Evolutionary conservation across 805 yeast genomes (phyloP).

Genomic region (Pichia cabralensis): DNA sequence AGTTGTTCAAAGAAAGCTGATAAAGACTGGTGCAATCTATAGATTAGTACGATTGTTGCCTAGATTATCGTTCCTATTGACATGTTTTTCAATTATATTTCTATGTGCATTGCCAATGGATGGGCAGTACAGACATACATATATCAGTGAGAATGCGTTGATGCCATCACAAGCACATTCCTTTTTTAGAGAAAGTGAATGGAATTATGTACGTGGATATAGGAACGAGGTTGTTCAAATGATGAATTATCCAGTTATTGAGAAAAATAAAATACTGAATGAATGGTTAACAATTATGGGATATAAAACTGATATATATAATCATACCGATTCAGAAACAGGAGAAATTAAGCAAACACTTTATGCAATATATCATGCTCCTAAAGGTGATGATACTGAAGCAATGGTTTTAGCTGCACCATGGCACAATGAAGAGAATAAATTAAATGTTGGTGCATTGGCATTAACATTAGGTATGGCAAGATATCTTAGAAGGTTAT

Average conservation of each 20-base stretch:
- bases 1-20: slow-evolving; percentile 32
- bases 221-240: slow-evolving; percentile 45
- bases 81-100: slow-evolving; percentile 43
- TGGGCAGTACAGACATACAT: slow-evolving; percentile 76
- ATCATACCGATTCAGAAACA: slow-evolving; percentile 12
- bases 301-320: slow-evolving; percentile 44
- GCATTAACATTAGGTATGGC: slow-evolving; percentile 65
- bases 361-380: slow-evolving; percentile 83
- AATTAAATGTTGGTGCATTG: slow-evolving; percentile 70
- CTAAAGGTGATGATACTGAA: slow-evolving; percentile 94
- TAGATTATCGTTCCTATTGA: slow-evolving; percentile 30
- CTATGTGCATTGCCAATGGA: slow-evolving; percentile 62
- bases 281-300: slow-evolving; percentile 67
- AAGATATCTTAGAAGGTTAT: slow-evolving; percentile 73
- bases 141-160: slow-evolving; percentile 90
- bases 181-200: slow-evolving; percentile 86
- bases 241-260: slow-evolving; percentile 21
- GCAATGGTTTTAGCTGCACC: slow-evolving; percentile 88
- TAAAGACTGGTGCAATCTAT: slow-evolving; percentile 37
- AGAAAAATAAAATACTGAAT: slow-evolving; percentile 37
- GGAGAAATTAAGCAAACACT: slow-evolving; percentile 24
- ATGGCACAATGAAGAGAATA: slow-evolving; percentile 61
- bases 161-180: slow-evolving; percentile 95
- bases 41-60: slow-evolving; percentile 35
- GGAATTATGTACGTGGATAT: slow-evolving; percentile 86